A percentile compares a stretch with the other conserved stretches of the same genome.
Conservation (phyloP, 2,329 filamentous ascomycete species). For the Uncinocarpus reesii region DNA sequence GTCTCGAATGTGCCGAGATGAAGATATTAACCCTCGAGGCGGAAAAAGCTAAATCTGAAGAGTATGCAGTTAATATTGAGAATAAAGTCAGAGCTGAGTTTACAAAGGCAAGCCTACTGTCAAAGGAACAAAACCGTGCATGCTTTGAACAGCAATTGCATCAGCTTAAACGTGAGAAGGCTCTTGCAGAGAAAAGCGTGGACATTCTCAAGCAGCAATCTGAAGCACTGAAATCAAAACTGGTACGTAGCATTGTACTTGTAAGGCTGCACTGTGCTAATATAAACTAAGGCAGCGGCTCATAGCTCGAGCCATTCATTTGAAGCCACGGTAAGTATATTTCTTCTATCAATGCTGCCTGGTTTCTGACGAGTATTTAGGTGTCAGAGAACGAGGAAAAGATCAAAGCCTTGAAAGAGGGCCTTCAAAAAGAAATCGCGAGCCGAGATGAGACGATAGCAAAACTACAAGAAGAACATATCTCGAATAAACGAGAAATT, state of each 20-base stretch:
- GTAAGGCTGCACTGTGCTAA: background rate
- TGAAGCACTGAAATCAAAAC: conserved; percentile 16
- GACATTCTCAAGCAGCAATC: conserved; percentile 20
- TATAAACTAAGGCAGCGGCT: background rate
- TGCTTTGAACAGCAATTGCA: conserved; percentile 26
- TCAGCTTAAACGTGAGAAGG: conserved; percentile 23
- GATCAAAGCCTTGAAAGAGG: conserved; percentile 20
- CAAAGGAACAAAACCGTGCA: conserved; percentile 23
- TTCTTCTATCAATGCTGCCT: background rate
- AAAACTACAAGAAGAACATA: conserved; percentile 19
- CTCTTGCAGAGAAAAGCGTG: conserved; percentile 17
- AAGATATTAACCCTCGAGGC: conserved; percentile 17
- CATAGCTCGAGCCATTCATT: background rate
- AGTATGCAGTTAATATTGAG: conserved; percentile 21
- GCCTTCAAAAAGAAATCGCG: conserved; percentile 16
- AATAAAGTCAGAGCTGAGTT: conserved; percentile 25
- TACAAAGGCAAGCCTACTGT: conserved; percentile 24
- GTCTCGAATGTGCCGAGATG: conserved; percentile 17
- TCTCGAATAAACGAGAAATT: background rate
- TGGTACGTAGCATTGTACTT: conserved; percentile 20
- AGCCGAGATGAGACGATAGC: conserved; percentile 18
- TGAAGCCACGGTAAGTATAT: conserved; percentile 7
- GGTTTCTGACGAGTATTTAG: conserved; percentile 2
- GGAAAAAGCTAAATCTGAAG: conserved; percentile 20
- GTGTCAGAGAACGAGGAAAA: conserved; percentile 12